Evolutionary conservation across 768 basidiomycete genomes (phyloP), one percentile per base, ranked within the genome.

Genomic region (Suillus occidentalis): DNA sequence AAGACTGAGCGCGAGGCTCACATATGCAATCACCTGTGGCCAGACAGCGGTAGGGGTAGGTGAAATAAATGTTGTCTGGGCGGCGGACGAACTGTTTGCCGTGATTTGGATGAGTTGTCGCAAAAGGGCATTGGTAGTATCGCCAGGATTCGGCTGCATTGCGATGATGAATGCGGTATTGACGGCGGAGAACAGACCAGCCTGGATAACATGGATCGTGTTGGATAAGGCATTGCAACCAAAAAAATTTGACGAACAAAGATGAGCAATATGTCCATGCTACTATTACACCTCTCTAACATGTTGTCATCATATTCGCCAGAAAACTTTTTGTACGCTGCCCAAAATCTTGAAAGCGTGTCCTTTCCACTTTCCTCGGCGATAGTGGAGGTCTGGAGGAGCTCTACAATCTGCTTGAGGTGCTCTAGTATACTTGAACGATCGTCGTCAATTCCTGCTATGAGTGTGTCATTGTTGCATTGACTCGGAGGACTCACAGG

Each of bases 111-210:
- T 64, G 10, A 69, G 25, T 8, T 65, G 39, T n/a, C 42, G 49
- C 13, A 69, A 31, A 8, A 69, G 64, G 22, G 39, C 65, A 2
- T 64, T 55, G 20, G 68, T 69, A 6, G 64, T 66, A 12, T 62
- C 65, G 31, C 20, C 43, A 5, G 68, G 65, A 53, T 69, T 42
- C 2, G 68, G 69, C 36, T 69, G 56, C 57, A 69, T 55, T 16
- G 49, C 49, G 5, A 69, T 40, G 37, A 69, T 57, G 55, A 69
- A 69, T 18, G 68, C 40, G 4, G 65, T 63, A 37, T 57, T 50
- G 49, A 66, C 69, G n/a, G 45, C 68, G 4, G 68, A 69, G 39
- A 69, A 69, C 18, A 69, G 56, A 39, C 65, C 65, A 25, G 68
- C 68, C 68, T 69, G 25, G 39, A 8, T 36, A 36, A 36, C 34